Conservation (phyloP, 257 asterid genomes). For the Mentha longifolia region DNA sequence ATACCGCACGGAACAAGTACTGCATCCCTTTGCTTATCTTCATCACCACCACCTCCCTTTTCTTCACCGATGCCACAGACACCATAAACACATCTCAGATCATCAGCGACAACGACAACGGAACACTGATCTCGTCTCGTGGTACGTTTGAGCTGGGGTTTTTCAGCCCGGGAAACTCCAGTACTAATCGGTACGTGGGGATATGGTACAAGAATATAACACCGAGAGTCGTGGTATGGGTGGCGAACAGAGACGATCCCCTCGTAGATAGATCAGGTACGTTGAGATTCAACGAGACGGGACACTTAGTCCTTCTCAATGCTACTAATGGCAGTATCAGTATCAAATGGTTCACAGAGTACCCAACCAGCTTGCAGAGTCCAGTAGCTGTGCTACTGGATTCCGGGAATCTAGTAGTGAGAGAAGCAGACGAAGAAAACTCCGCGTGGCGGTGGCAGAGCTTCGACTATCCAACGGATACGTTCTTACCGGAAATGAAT, state of each 20-base stretch:
- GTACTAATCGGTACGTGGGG: conserved; percentile 36
- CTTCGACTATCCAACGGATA: conserved; percentile 23
- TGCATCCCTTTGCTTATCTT: neutral
- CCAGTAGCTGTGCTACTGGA: conserved; percentile 49
- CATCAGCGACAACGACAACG: conserved; percentile 35
- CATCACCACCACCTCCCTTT: neutral
- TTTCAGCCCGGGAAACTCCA: neutral
- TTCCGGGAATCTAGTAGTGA: conserved; percentile 60
- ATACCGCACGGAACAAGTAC: neutral
- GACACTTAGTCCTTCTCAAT: conserved; percentile 40
- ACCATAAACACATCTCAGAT: conserved; percentile 2
- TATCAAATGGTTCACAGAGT: conserved; percentile 47
- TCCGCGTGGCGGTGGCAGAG: conserved; percentile 26
- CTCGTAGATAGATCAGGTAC: conserved; percentile 30
- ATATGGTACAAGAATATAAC: conserved; percentile 52
- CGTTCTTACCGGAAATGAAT: conserved; percentile 22
- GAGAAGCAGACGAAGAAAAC: conserved; percentile 34
- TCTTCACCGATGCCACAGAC: neutral
- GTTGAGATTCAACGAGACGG: conserved; percentile 33
- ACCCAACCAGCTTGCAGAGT: conserved; percentile 25
- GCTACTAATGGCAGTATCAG: conserved; percentile 6
- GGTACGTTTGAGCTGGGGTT: conserved; percentile 41
- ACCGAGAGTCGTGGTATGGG: conserved; percentile 47
- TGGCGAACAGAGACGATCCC: conserved; percentile 48
- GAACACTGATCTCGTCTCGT: conserved; percentile 42